phyloP scores from a whole-genome alignment of 2,329 filamentous ascomycete genomes.

The Colletotrichum simmondsii region DNA sequence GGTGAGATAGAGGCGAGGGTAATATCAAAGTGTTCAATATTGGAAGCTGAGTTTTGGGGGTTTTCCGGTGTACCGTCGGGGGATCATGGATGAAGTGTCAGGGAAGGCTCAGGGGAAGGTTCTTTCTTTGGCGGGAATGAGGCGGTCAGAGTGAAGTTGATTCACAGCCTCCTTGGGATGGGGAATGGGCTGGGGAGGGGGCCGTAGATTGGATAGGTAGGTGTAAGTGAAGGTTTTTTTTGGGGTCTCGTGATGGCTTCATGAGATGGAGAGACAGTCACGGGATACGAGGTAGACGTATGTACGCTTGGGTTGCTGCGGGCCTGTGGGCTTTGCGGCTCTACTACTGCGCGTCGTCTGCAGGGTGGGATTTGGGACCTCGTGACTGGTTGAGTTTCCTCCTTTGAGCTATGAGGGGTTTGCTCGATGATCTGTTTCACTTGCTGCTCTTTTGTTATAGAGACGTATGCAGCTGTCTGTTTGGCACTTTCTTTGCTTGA shows the following conservation, averaged over 20 bases:
- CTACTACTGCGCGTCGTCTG: background rate
- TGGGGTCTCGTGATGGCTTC: slow-evolving; percentile 29
- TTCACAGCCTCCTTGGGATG: background rate
- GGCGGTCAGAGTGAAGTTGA: background rate
- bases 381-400: background rate
- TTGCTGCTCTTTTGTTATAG: too few species aligned
- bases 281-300: background rate
- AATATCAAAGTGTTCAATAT: background rate
- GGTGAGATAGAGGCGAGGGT: background rate
- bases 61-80: background rate
- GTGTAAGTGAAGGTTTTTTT: background rate
- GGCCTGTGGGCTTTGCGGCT: background rate
- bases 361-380: background rate
- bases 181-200: too few species aligned
- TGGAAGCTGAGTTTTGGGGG: background rate
- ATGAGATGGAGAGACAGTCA: slow-evolving; percentile 10
- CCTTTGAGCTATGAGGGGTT: background rate
- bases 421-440: background rate
- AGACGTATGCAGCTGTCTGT: too few species aligned
- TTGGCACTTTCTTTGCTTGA: too few species aligned
- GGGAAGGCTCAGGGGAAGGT: background rate
- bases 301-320: background rate
- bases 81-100: background rate
- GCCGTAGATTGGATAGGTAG: background rate
- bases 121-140: background rate